phyloP scores from a whole-genome alignment of 352 stramenopile species.

The Blastocystis sp. region DNA sequence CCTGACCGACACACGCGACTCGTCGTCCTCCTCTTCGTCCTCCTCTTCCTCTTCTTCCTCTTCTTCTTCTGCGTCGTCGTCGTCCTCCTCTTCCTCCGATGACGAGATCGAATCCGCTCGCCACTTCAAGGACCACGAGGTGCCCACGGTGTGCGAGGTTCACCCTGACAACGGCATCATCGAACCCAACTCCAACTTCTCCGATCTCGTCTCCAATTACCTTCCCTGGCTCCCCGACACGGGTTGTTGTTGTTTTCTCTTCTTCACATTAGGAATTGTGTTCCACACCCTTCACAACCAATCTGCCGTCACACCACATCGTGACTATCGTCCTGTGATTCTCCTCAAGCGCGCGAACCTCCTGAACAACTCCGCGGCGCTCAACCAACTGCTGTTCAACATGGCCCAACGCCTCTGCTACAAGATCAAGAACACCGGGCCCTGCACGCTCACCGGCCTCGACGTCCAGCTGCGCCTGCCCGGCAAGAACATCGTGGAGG shows the following conservation, averaged over 20 bases:
- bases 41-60: background rate
- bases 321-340: conserved; percentile 60
- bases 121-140: conserved; percentile 32
- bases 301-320: background rate
- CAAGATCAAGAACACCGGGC: conserved; percentile 26
- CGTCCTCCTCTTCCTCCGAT: conserved; percentile 12
- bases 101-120: background rate
- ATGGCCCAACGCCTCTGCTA: conserved; percentile 51
- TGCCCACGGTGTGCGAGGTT: conserved; percentile 46
- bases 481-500: conserved; percentile 54
- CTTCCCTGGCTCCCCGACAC: conserved; percentile 13
- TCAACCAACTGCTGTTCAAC: conserved; percentile 39
- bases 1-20: background rate
- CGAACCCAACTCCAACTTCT: conserved; percentile 37
- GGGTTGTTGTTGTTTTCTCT: background rate
- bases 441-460: conserved; percentile 35
- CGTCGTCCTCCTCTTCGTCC: background rate
- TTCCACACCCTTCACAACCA: conserved; percentile 58
- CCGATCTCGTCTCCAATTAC: conserved; percentile 20
- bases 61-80: conserved; percentile 45
- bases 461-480: conserved; percentile 62
- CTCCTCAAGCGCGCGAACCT: conserved; percentile 49
- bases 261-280: background rate
- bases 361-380: conserved; percentile 2
- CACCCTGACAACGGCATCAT: conserved; percentile 59